Conservation (phyloP, 1,284 basidiomycete genomes). For the Apiotrichum gracile region DNA sequence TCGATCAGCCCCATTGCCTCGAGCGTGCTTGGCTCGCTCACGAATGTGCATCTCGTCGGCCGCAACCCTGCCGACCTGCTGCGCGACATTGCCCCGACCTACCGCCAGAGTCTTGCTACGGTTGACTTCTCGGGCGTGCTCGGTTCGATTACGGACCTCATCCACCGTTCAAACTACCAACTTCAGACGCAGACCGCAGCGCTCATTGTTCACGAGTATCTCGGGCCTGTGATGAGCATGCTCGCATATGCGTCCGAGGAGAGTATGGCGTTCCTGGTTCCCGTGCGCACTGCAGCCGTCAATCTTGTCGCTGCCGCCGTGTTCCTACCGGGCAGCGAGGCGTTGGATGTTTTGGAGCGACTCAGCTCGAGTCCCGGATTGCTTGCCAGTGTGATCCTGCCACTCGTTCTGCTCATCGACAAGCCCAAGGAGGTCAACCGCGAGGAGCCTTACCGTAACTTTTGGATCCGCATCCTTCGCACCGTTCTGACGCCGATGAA, state of each 20-base stretch:
- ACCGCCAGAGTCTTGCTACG: conserved; percentile 52
- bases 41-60: conserved; percentile 24
- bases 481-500: conserved; percentile 50
- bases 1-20: conserved; percentile 16
- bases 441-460: conserved; percentile 50
- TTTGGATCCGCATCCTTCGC: conserved; percentile 63
- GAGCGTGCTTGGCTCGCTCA: conserved; percentile 26
- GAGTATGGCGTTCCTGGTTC: conserved; percentile 53
- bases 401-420: conserved; percentile 57
- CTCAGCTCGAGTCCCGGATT: conserved; percentile 56
- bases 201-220: conserved; percentile 58
- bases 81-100: conserved; percentile 56
- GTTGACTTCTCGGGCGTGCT: conserved; percentile 63
- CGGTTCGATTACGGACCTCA: conserved; percentile 54
- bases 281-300: conserved; percentile 53
- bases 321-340: conserved; percentile 53
- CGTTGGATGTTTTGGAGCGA: conserved; percentile 57
- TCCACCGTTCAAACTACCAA: conserved; percentile 51
- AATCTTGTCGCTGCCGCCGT: conserved; percentile 55
- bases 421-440: conserved; percentile 52
- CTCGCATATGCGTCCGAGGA: conserved; percentile 56
- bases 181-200: conserved; percentile 54
- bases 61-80: conserved; percentile 58
- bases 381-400: conserved; percentile 55
- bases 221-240: conserved; percentile 55